Evolutionary conservation across 768 basidiomycete genomes (phyloP).

Genomic region (Artomyces pyxidatus): DNA sequence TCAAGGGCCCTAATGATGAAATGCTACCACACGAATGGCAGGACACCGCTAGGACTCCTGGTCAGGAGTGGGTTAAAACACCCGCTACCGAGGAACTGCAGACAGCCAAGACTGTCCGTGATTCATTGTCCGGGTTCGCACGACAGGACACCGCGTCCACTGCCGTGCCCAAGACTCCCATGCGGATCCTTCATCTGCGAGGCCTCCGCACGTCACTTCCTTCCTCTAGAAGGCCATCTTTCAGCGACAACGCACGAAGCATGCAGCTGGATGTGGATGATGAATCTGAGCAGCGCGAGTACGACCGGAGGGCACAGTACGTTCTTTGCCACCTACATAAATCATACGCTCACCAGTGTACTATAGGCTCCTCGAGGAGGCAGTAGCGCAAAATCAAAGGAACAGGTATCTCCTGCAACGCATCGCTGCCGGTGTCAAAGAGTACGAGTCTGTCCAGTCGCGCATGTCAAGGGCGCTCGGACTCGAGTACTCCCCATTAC

Average conservation of each 20-base stretch:
- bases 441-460: conserved; percentile 57
- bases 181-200: conserved; percentile 7
- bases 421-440: conserved; percentile 51
- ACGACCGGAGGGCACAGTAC: conserved; percentile 50
- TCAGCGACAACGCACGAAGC: conserved; percentile 25
- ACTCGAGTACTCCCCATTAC: conserved; percentile 39
- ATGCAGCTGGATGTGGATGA: conserved; percentile 33
- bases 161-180: not conserved
- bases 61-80: no score
- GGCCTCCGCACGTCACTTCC: conserved; percentile 30
- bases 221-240: conserved; percentile 11
- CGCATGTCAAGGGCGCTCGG: conserved; percentile 41
- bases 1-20: not conserved
- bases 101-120: not conserved
- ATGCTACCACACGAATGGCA: not conserved
- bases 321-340: conserved; percentile 18
- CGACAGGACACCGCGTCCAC: not conserved
- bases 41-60: not conserved
- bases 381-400: conserved; percentile 52
- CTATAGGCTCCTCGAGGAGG: conserved; percentile 51
- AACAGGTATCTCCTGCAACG: conserved; percentile 64
- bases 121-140: not conserved
- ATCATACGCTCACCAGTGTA: conserved; percentile 4
- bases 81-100: not conserved
- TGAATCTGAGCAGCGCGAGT: conserved; percentile 42